These are phyloP conservation scores for Metarhizium sp. DNA, from an alignment of 2,329 filamentous ascomycete species.

Conservation along the genomic window DNA sequence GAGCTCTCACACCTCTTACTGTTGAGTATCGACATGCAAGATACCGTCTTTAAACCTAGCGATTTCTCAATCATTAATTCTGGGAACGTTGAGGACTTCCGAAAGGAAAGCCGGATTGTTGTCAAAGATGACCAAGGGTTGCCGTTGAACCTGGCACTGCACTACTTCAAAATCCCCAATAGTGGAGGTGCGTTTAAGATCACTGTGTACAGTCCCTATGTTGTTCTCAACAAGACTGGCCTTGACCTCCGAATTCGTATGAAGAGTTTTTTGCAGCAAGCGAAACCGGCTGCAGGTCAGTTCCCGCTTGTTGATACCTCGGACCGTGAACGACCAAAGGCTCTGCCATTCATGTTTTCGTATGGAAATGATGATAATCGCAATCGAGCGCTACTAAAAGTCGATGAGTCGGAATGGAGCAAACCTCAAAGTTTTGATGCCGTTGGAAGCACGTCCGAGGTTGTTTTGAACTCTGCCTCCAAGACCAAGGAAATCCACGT, in stretches of 20 bases:
- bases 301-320: constrained; percentile 44
- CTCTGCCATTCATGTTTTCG: constrained; percentile 92
- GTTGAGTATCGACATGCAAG: constrained; percentile 92
- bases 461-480: constrained; percentile 65
- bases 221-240: constrained; percentile 91
- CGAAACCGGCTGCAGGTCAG: constrained; percentile 77
- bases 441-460: constrained; percentile 85
- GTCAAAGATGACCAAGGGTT: constrained; percentile 81
- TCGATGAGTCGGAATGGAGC: constrained; percentile 90
- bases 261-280: constrained; percentile 78
- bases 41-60: constrained; percentile 87
- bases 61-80: constrained; percentile 97
- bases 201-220: constrained; percentile 88
- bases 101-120: constrained; percentile 66
- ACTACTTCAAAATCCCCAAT: constrained; percentile 84
- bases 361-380: constrained; percentile 81
- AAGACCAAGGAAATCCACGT: constrained; percentile 78
- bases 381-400: constrained; percentile 79
- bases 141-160: constrained; percentile 70
- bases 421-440: constrained; percentile 97
- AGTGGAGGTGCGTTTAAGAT: constrained; percentile 95
- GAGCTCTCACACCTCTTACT: constrained; percentile 89
- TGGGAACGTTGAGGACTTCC: constrained; percentile 78
- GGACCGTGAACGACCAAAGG: constrained; percentile 54
- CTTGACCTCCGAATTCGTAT: constrained; percentile 79